Evolutionary conservation across 495 filamentous ascomycete species (phyloP), one percentile per base, ranked within the genome.

Genomic region (Aspergillus leporis): DNA sequence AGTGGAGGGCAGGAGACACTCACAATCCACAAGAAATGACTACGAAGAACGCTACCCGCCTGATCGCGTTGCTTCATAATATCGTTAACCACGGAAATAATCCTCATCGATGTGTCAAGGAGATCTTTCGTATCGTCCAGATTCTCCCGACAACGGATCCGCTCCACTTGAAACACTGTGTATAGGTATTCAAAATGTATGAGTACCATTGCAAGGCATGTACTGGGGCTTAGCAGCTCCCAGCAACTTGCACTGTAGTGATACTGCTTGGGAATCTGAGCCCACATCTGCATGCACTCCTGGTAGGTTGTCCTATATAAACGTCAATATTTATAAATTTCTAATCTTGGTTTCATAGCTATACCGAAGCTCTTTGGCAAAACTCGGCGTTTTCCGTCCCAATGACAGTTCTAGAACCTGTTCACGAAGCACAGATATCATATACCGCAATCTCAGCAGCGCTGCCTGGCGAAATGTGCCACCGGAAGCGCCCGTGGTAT

Each of bases 341-440:
- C 14, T 19, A 9, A 21, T 4, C 18, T 10, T 1, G n/a, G 13
- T 13, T 32, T 21, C 31, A 19, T 21, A n/a, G 22, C 19, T 51
- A 45, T 51, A 61, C 58, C 51, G 46, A n/a, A 55, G 21, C 31
- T 60, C 53, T 2, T 52, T 18, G 30, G 31, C 31, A 22, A 49
- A 16, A 50, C 30, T n/a, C 34, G 52, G 31, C 59, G 67, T 31
- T 32, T 25, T 58, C 14, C n/a, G 36, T 2, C 77, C 74, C 3
- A 84, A 60, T 21, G 79, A 76, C n/a, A 83, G 70, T 43, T 79
- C 71, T n/a, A 85, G 69, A 21, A 85, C 76, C 23, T 82, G 77
- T 53, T 84, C 83, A 3, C 74, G 63, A 1, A 83, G 62, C 3
- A 66, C 53, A 1, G 74, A 66, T 36, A 81, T 64, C 7, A 74